Evolutionary conservation across 163 green algal genomes (phyloP).

Genomic region (Scenedesmus sp.): DNA sequence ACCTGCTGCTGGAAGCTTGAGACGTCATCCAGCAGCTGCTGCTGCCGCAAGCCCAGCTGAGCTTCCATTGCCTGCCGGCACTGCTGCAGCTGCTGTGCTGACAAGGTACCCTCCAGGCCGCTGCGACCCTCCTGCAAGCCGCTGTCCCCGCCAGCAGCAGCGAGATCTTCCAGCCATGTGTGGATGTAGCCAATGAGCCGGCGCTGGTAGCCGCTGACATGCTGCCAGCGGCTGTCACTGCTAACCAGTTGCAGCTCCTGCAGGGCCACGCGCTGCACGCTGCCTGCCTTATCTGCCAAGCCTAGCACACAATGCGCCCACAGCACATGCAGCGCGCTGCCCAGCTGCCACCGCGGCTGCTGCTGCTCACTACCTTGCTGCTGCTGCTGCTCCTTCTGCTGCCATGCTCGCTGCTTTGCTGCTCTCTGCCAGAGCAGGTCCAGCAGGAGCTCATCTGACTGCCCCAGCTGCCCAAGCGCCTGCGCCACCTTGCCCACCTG

Average conservation of each 20-base stretch:
- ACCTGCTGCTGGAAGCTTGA: not conserved
- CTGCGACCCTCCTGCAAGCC: not conserved
- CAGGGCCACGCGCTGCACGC: not conserved
- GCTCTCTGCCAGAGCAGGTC: not conserved
- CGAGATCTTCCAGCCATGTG: not conserved
- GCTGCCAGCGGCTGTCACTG: not conserved
- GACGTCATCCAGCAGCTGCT: not conserved
- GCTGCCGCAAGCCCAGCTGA: not conserved
- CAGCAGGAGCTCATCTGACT: not conserved
- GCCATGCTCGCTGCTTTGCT: not conserved
- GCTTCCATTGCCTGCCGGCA: not conserved
- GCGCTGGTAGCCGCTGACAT: not conserved
- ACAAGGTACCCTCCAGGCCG: not conserved
- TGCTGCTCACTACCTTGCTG: not conserved
- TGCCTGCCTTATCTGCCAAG: not conserved
- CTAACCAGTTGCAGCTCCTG: not conserved
- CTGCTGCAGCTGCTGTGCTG: constrained; percentile 29
- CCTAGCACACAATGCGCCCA: not conserved
- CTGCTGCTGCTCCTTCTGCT: not conserved
- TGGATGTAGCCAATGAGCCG: not conserved
- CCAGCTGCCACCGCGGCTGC: not conserved
- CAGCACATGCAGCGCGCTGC: not conserved
- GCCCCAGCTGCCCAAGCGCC: not conserved
- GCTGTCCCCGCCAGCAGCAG: not conserved
- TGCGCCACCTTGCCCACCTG: not conserved